Conservation (phyloP, 73 alveolate genomes). For the Paramecium sonneborni region DNA sequence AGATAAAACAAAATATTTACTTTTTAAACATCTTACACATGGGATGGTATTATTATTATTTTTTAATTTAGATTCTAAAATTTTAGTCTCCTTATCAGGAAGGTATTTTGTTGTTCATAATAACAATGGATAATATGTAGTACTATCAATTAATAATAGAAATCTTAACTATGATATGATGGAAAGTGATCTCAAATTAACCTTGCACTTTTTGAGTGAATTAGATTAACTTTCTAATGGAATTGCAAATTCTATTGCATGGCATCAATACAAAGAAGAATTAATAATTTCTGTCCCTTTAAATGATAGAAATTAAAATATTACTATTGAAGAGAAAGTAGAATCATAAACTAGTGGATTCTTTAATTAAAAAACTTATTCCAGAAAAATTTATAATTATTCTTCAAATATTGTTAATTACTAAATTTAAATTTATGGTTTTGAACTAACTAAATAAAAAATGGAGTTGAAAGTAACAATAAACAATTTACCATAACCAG, state of each 20-base stretch:
- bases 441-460: not conserved
- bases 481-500: constrained; percentile 6
- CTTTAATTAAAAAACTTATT: not conserved
- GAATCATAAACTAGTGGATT: constrained; percentile 25
- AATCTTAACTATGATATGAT: constrained; percentile 17
- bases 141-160: not conserved
- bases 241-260: constrained; percentile 5
- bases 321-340: not conserved
- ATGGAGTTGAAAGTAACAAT: not conserved
- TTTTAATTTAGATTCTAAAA: not conserved
- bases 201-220: constrained; percentile 25
- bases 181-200: not conserved
- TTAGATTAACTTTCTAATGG: not conserved
- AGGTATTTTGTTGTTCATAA: not conserved
- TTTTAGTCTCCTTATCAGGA: not conserved
- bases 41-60: not conserved
- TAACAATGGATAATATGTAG: not conserved
- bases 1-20: not conserved
- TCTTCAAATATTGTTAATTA: not conserved
- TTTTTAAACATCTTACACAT: not conserved
- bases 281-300: not conserved
- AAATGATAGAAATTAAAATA: constrained; percentile 6
- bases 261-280: constrained; percentile 43
- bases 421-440: not conserved
- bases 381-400: not conserved